phyloP scores from a whole-genome alignment of 1,139 yeast genomes.

The Wickerhamiella pararugosa region DNA sequence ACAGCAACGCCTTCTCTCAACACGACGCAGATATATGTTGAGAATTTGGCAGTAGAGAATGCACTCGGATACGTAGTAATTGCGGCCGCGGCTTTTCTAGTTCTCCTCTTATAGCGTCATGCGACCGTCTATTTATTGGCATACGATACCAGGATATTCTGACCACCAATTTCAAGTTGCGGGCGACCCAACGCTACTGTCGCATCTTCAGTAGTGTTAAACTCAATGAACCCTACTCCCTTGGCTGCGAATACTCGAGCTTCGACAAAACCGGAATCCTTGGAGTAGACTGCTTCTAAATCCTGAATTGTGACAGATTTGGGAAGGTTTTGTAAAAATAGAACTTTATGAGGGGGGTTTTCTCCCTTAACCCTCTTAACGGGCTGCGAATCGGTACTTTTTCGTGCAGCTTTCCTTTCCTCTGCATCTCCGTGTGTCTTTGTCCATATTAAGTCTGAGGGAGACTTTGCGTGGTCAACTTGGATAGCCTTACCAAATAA shows the following conservation, averaged over 20 bases:
- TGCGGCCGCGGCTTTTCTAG: too few relatives aligned
- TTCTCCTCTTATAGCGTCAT: too few relatives aligned
- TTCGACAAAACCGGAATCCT: conserved; percentile 45
- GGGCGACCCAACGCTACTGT: conserved; percentile 28
- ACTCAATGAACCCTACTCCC: conserved; percentile 71
- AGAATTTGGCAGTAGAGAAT: too few relatives aligned
- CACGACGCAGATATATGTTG: too few relatives aligned
- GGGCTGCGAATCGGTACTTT: conserved; percentile 9
- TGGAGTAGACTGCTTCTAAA: conserved; percentile 33
- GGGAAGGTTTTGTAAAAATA: conserved; percentile 57
- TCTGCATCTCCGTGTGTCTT: conserved; percentile 13
- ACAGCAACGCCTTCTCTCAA: too few relatives aligned
- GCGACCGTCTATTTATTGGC: conserved; percentile 27
- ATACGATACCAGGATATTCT: conserved; percentile 30
- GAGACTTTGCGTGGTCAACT: conserved; percentile 29
- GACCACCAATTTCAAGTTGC: conserved; percentile 25
- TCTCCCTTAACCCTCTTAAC: conserved; percentile 18
- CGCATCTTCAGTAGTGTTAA: conserved; percentile 38
- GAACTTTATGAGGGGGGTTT: conserved; percentile 52
- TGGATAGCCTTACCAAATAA: conserved; percentile 43
- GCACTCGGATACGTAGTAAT: too few relatives aligned
- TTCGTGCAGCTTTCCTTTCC: conserved; percentile 4
- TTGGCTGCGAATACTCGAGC: conserved; percentile 52
- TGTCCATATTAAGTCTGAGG: conserved; percentile 32
- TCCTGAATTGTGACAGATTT: conserved; percentile 29